Base-by-base conservation (phyloP, 202 grass and related monocot genomes). In the Tripidium arundinaceum region DNA sequence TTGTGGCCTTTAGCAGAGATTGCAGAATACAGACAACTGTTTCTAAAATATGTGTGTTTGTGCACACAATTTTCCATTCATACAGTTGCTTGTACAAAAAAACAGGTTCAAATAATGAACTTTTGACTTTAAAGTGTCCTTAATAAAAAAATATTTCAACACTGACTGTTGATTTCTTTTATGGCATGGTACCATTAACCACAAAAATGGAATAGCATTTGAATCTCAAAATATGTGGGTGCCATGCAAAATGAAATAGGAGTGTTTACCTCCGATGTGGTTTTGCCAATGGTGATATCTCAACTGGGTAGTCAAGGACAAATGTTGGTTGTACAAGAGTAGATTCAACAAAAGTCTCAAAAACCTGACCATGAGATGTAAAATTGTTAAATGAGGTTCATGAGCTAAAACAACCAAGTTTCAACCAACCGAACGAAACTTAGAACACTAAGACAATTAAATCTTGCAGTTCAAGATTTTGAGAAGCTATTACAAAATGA, bases 291-390 rank as follows among this genome's bases (percentile, higher is more conserved):
- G 92, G 92, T n/a, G 92, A 98, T 93, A 98, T 91, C 74, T 95
- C 96, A 76, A 98, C 82, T 84, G 96, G 96, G 75, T 98, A 98
- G 77, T 98, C 96, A 87, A 98, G 96, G 73, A 98, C 96, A 89
- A 95, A 98, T 80, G 92, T 98, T 75, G 92, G 96, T 72, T 98
- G 96, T 70, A 95, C 49, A 42, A 98, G 90, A 28, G 88, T 98
- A 80, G 92, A 84, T 89, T 98, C 95, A 75, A 98, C 88, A 79
- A 89, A 69, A 72, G 82, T 90, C 86, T 98, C 96, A 85, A 98
- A 98, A 82, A 98, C 88, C 96, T 98, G 85, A 57, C 75, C 75
- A 88, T 72, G 45, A 72, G 76, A 78, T 55, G 19, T 19, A 79
- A 7, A 74, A 74, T 37, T 68, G 40, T 54, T 68, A 68, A 65